phyloP scores from a whole-genome alignment of 108 stramenopile genomes.

The Epipyxis sp. region DNA sequence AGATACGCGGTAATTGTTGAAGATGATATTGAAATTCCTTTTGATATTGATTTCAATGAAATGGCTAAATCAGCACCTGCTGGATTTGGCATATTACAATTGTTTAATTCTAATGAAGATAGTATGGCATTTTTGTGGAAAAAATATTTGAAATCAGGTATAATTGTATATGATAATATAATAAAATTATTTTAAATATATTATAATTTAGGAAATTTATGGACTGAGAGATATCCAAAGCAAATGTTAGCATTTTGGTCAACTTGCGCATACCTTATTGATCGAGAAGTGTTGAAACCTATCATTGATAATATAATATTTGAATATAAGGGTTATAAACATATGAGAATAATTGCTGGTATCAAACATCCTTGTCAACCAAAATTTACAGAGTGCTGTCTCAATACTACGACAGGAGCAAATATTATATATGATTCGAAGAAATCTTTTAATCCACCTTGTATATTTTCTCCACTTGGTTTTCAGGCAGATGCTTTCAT shows the following conservation, averaged over 20 bases:
- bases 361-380: constrained; percentile 3
- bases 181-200: too few relatives aligned
- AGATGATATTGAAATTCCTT: constrained; percentile 12
- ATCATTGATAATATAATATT: not conserved
- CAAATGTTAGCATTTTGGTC: constrained; percentile 3
- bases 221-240: not conserved
- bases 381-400: not conserved
- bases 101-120: constrained; percentile 24
- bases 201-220: too few relatives aligned
- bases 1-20: not conserved
- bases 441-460: not conserved
- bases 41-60: not conserved
- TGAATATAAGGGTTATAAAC: not conserved
- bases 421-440: too few relatives aligned
- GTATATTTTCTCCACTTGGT: not conserved
- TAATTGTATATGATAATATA: too few relatives aligned
- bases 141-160: not conserved
- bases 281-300: not conserved
- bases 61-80: not conserved
- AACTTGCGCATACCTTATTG: constrained; percentile 8
- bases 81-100: not conserved
- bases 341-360: not conserved
- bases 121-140: constrained; percentile 16
- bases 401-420: too few relatives aligned
- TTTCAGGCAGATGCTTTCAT: constrained; percentile 20